A percentile compares a stretch with the other conserved stretches of the same genome.
phyloP scores from a whole-genome alignment of 768 basidiomycete genomes.

The Udeniomyces megalosporus region DNA sequence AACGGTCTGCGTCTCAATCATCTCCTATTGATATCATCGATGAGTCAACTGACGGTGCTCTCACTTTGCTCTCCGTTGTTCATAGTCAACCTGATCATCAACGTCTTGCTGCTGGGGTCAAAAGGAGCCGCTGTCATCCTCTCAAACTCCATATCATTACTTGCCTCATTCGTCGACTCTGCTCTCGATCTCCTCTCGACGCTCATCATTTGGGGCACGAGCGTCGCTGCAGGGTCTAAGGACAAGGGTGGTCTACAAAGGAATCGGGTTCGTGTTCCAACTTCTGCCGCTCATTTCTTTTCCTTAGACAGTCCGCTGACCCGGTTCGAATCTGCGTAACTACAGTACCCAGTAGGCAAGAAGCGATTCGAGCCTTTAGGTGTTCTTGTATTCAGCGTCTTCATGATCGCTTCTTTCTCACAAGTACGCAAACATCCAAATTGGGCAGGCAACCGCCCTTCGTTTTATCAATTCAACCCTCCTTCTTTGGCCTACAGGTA shows the following conservation, averaged over 20 bases:
- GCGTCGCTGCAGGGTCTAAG: not conserved
- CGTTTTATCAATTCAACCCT: too few relatives aligned
- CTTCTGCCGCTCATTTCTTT: too few relatives aligned
- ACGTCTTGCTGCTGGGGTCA: not conserved
- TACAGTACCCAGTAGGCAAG: conserved; percentile 2
- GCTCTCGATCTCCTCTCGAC: conserved; percentile 10
- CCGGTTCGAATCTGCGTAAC: too few relatives aligned
- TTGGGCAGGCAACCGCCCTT: too few relatives aligned
- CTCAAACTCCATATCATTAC: conserved; percentile 3
- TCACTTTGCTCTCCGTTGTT: not conserved
- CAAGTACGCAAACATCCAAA: not conserved
- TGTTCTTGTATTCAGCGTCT: conserved; percentile 6
- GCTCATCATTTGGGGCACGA: conserved; percentile 5
- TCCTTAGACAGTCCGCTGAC: not conserved
- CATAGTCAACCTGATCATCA: conserved; percentile 11
- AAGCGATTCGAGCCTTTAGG: conserved; percentile 8
- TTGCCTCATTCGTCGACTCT: conserved; percentile 1
- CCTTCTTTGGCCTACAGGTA: not conserved
- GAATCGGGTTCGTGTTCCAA: not conserved
- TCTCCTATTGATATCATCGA: not conserved
- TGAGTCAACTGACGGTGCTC: not conserved
- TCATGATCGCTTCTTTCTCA: conserved; percentile 10
- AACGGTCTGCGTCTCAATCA: not conserved
- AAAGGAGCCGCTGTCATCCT: conserved; percentile 4
- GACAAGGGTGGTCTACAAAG: not conserved